Base-by-base conservation (phyloP, 768 basidiomycete genomes). In the Rhizopogon sp. region DNA sequence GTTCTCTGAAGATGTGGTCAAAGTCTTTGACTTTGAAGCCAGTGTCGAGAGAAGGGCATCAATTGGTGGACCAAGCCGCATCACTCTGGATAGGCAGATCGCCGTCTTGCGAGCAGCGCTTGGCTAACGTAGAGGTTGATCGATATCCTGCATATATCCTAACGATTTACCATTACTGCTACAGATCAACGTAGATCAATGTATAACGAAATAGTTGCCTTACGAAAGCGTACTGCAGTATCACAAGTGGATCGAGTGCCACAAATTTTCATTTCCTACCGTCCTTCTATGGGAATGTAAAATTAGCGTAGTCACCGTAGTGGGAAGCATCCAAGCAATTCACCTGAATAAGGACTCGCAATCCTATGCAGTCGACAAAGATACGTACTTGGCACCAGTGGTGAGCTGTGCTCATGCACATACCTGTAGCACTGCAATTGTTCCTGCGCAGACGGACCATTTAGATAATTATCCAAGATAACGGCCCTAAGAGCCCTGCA, bases 11-110 rank as follows among this genome's bases (percentile, higher is more conserved):
- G 94, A 98, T 66, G 84, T 99, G 10, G 76, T 81, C 60, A 70
- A 76, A 3, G 86, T 99, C 47, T 99, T 98, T 67, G 83, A 98
- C 72, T 99, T 98, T 68, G 96, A 98, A 70, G 87, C 88, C 46
- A 92, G 89, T 58, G 94, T 98, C 13, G 97, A 99, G 76, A 82
- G 93, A 58, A 75, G 95, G 64, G 80, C 89, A 64, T 87, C 95
- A 2, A 92, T 98, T 61, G 97, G 97, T 33, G 97, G 97, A 9
- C 85, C 97, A 4, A 93, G 90, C 67, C 79, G 80, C 56, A 78
- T 77, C 61, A 96, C 93, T 80, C 79, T 99, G 11, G 81, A 87
- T 59, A 75, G 93, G 60, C 96, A 98, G 73, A 85, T 98, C 53
- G 70, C 82, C 16, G 84, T 89, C 3, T 74, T 97, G 60, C 82